Evolutionary conservation across 2,329 filamentous ascomycete species (phyloP).

Genomic region (Fusarium duplospermum): DNA sequence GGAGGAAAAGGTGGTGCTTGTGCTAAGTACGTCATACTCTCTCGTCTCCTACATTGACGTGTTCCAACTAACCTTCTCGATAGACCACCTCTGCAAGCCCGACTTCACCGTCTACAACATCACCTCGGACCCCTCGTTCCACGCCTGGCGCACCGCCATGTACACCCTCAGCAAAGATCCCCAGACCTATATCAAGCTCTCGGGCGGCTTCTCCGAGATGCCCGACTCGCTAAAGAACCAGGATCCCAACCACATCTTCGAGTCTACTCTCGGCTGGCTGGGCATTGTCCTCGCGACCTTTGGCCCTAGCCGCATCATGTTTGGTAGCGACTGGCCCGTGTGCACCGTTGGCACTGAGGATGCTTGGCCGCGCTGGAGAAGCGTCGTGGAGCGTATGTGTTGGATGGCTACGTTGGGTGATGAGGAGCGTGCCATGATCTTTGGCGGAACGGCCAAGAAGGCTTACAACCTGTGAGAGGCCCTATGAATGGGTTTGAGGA

Average conservation of each 20-base stretch:
- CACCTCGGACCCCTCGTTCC: conserved; percentile 67
- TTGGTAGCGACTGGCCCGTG: conserved; percentile 93
- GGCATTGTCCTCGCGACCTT: conserved; percentile 79
- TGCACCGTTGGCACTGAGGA: conserved; percentile 73
- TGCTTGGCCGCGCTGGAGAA: conserved; percentile 82
- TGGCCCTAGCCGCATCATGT: conserved; percentile 80
- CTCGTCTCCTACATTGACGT: background rate
- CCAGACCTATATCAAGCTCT: conserved; percentile 90
- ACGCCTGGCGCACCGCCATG: conserved; percentile 77
- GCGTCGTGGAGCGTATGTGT: conserved; percentile 75
- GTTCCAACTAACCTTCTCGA: conserved; percentile 15
- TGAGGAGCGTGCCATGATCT: conserved; percentile 74
- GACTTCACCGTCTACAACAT: conserved; percentile 73
- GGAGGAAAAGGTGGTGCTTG: conserved; percentile 71
- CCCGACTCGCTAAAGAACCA: conserved; percentile 63
- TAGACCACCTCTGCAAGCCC: conserved; percentile 92
- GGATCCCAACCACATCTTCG: conserved; percentile 68
- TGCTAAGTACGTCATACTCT: conserved; percentile 71
- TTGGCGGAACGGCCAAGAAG: conserved; percentile 76
- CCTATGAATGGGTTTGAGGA: background rate
- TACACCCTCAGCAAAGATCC: conserved; percentile 72
- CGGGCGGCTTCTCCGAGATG: conserved; percentile 86
- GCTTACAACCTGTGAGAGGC: conserved; percentile 69
- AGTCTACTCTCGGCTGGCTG: conserved; percentile 76
- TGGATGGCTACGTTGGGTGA: conserved; percentile 70